These are phyloP conservation scores for Aspergillus pseudoglaucus DNA, from an alignment of 2,329 filamentous ascomycete genomes.

Conservation along the genomic window DNA sequence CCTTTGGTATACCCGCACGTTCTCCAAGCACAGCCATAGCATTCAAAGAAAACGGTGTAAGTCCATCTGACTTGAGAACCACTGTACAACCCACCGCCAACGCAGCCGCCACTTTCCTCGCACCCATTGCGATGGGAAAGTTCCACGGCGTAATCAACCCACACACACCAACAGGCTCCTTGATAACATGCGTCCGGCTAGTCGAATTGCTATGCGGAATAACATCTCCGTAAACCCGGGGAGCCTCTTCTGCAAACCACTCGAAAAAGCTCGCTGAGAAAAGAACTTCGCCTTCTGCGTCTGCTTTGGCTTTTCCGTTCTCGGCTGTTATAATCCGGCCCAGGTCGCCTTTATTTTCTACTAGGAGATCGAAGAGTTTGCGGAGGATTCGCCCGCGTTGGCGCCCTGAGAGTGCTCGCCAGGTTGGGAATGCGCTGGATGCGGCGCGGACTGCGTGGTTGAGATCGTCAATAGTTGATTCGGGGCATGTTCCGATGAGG, in stretches of 20 bases:
- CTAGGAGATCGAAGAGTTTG: slow-evolving; percentile 57
- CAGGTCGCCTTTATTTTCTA: slow-evolving; percentile 56
- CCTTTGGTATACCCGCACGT: slow-evolving; percentile 76
- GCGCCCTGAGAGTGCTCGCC: slow-evolving; percentile 51
- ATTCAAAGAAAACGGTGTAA: slow-evolving; percentile 82
- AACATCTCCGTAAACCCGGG: slow-evolving; percentile 49
- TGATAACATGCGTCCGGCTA: slow-evolving; percentile 53
- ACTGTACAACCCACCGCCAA: slow-evolving; percentile 87
- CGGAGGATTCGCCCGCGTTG: slow-evolving; percentile 53
- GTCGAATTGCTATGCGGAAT: slow-evolving; percentile 50
- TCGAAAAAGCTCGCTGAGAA: slow-evolving; percentile 53
- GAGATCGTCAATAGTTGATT: slow-evolving; percentile 70
- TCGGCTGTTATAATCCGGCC: slow-evolving; percentile 58
- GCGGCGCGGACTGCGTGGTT: slow-evolving; percentile 73
- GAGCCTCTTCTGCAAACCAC: slow-evolving; percentile 56
- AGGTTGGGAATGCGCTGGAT: slow-evolving; percentile 55
- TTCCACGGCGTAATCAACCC: slow-evolving; percentile 63
- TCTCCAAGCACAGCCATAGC: slow-evolving; percentile 75
- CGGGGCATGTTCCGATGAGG: slow-evolving; percentile 67
- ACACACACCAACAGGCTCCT: slow-evolving; percentile 59
- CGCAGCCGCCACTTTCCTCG: slow-evolving; percentile 44
- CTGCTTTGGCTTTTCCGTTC: slow-evolving; percentile 57
- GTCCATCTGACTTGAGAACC: slow-evolving; percentile 78
- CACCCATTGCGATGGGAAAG: slow-evolving; percentile 47
- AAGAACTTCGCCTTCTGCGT: slow-evolving; percentile 49